Conservation (phyloP, 1,139 yeast species). For the Fermentozyma sake region DNA sequence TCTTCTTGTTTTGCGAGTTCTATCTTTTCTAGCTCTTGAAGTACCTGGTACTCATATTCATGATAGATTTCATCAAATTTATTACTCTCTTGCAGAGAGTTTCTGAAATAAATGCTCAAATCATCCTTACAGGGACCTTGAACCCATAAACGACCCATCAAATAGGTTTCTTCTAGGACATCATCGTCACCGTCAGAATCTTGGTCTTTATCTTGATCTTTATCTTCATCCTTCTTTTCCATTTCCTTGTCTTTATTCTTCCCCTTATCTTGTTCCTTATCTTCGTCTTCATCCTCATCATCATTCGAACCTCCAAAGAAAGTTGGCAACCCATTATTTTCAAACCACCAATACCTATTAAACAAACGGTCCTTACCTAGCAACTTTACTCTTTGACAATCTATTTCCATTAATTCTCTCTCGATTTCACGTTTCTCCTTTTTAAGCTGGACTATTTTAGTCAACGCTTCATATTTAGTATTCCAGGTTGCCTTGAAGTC, state of each 20-base stretch:
- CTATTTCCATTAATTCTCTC: conserved; percentile 56
- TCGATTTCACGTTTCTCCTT: conserved; percentile 50
- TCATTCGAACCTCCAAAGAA: conserved; percentile 39
- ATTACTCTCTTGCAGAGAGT: conserved; percentile 26
- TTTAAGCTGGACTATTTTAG: conserved; percentile 41
- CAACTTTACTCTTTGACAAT: conserved; percentile 70
- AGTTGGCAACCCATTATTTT: conserved; percentile 74
- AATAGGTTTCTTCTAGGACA: conserved; percentile 70
- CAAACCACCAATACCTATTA: conserved; percentile 96
- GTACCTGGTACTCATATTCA: conserved; percentile 9
- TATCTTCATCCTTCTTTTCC: conserved; percentile 29
- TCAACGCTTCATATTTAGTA: conserved; percentile 35
- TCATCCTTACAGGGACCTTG: conserved; percentile 87
- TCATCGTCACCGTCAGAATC: too few relatives aligned
- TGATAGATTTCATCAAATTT: conserved; percentile 6
- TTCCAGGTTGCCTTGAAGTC: conserved; percentile 45
- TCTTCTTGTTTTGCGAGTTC: too few relatives aligned
- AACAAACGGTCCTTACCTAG: conserved; percentile 81
- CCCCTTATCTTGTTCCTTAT: conserved; percentile 21
- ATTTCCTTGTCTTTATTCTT: conserved; percentile 32
- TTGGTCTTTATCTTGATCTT: conserved; percentile 37
- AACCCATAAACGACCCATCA: conserved; percentile 88
- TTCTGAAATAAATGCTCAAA: conserved; percentile 34
- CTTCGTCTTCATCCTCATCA: conserved; percentile 33
- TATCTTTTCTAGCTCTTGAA: too few relatives aligned